Base-by-base conservation (phyloP, 1,139 yeast species). In the Maudiozyma humilis region DNA sequence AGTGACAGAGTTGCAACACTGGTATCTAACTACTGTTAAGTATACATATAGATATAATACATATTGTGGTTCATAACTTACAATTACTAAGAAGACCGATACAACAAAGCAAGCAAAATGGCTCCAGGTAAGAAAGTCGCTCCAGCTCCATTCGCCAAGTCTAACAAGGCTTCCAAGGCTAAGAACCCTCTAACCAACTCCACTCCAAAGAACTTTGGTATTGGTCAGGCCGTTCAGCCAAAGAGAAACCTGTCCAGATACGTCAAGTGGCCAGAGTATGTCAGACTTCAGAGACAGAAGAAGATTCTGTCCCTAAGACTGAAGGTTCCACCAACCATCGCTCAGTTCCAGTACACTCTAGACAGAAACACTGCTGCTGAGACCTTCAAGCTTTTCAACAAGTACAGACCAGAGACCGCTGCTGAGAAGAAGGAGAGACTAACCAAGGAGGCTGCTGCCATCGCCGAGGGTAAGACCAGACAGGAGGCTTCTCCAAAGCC, bases 391-490 rank as follows among this genome's bases (percentile, higher is more conserved):
- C 82, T 89, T 66, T 81, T 89, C 76, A 87, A 87, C 93, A 89
- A 88, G 78, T 89, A 89, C 85, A 83, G 95, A 76, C 97, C 97
- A 68, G 97, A 89, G 78, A 85, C 96, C 61, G 66, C 80, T 68
- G 84, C 91, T 66, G 96, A 89, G 76, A 89, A 89, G 95, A 87
- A 88, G 79, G 96, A 87, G 77, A 87, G 97, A 78, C 84, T 89
- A 68, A 84, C 94, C 73, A 88, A 85, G 75, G 96, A 89, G 76
- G 97, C 97, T 62, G 95, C 96, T 64, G 96, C 96, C 64, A 81
- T 88, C 67, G 95, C 96, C 56, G 96, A 87, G 68, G 97, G 97
- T 69, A 88, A 87, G 80, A 76, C 86, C 72, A 88, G 85, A 71
- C 87, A 84, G 75, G 96, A 88, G 63, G 96, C 80, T 63, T 85